Base-by-base conservation (phyloP, 768 basidiomycete genomes). In the Clathrus columnatus region DNA sequence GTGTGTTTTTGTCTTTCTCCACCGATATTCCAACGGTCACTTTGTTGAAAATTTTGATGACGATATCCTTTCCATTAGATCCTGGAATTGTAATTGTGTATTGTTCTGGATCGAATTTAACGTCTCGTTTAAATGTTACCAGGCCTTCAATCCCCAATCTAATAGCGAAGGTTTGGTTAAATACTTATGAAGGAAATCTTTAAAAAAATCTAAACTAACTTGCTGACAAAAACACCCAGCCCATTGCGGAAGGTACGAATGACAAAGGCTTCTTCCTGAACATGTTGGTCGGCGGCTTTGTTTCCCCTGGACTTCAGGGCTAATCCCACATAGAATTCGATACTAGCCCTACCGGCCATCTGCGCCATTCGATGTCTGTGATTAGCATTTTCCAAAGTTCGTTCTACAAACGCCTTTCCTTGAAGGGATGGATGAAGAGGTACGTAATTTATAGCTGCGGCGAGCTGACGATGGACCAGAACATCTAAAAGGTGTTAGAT, bases 261-360 rank as follows among this genome's bases (percentile, higher is more conserved):
- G 45, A 99, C 91, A 64, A 88, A 95, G 4, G 91, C 93, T 29
- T 93, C 89, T 62, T 94, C 91, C 2, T 63, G 69, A 10, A 90
- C 83, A 10, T 70, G 67, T 7, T 62, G 68, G 48, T 56, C 36
- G 59, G 74, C 65, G 11, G 54, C 71, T 56, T 63, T 62, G 50
- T 69, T 69, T 45, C 77, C 78, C 14, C 84, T 75, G 2, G 79
- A 82, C 61, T 91, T 91, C 59, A 98, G 70, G 4, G 94, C 92
- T 16, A 99, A 72, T 0, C 95, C 94, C 24, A 97, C 93, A 63
- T 96, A 98, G 61, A 98, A 99, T 69, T 99, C 95, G 28, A 97
- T 87, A 65, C 91, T 95, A 0, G 96, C 96, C 14, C 96, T 78
- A 3, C 94, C 84, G 0, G 96, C 96, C 88, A 94, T 95, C 65